Base-by-base conservation (phyloP, 2,329 filamentous ascomycete species). In the Trichoderma gracile region DNA sequence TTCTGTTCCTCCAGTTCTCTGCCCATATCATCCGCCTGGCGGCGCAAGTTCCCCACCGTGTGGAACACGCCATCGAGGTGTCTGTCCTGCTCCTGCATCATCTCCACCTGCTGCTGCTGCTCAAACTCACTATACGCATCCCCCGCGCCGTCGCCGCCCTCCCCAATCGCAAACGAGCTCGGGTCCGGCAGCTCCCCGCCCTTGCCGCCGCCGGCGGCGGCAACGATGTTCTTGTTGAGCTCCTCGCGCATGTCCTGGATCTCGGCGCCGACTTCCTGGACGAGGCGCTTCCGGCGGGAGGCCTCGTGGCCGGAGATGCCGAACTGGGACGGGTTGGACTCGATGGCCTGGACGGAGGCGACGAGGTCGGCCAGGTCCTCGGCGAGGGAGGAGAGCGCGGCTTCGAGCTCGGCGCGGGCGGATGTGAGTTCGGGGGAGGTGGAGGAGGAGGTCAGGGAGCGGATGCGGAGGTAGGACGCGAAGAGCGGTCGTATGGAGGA, bases 21-120 rank as follows among this genome's bases (percentile, higher is more conserved):
- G 1, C 95, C 94, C 94, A 99, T 99, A 71, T 93, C 91, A 77
- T 96, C 89, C 1, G 95, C 96, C 82, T 98, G 95, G 73, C 90
- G 84, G 63, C 94, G 83, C 73, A 99, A 78, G 74, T 93, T 97
- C 2, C 93, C 94, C 25, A 99, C 95, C 1, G 94, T 98, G 69
- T 89, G 86, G 74, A 96, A 97, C 53, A 99, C 94, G 17, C 91
- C 91, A 74, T 98, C 94, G 1, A 99, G 83, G 71, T 95, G 90
- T 78, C 93, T 84, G 75, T 99, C 95, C 81, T 99, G 95, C 77
- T 97, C 92, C 69, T 89, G 86, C 90, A 99, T 93, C 78, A 99
- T 90, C 78, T 93, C 86, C 73, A 90, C 76, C 80, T 99, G 96
- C 75, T 96, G 87, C 78, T 95, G 89, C 77, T 96, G 90, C 81